Evolutionary conservation across 306 rosid genomes (phyloP).

Genomic region (Acacia confusa): DNA sequence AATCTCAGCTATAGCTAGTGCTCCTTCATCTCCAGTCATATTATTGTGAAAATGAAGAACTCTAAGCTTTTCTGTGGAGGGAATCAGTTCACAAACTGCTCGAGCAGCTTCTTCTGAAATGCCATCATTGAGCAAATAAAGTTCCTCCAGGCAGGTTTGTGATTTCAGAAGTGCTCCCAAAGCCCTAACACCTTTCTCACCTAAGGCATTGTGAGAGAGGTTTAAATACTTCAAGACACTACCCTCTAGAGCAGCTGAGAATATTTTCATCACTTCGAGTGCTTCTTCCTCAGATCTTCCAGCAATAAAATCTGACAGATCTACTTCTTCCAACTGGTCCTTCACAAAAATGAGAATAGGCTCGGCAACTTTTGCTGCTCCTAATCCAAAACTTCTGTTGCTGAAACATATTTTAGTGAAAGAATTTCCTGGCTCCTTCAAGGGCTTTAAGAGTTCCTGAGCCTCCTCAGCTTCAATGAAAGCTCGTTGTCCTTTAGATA

Average conservation of each 20-base stretch:
- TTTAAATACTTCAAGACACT: slow-evolving; percentile 52
- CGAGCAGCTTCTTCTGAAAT: slow-evolving; percentile 73
- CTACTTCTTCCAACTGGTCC: slow-evolving; percentile 69
- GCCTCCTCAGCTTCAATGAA: slow-evolving; percentile 89
- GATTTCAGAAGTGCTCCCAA: slow-evolving; percentile 65
- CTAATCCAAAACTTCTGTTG: slow-evolving; percentile 73
- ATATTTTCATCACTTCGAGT: slow-evolving; percentile 59
- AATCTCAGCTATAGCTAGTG: slow-evolving; percentile 56
- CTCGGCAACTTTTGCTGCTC: slow-evolving; percentile 56
- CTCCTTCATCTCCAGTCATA: slow-evolving; percentile 74
- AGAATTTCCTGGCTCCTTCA: slow-evolving; percentile 67
- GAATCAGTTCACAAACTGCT: slow-evolving; percentile 62
- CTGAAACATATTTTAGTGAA: slow-evolving; percentile 92
- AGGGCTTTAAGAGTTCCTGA: slow-evolving; percentile 63
- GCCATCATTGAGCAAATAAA: slow-evolving; percentile 64
- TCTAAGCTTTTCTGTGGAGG: slow-evolving; percentile 63
- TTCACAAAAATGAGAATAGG: slow-evolving; percentile 58
- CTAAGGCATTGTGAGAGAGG: slow-evolving; percentile 71
- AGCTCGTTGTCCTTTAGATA: slow-evolving; percentile 71
- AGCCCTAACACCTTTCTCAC: slow-evolving; percentile 74
- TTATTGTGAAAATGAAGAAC: slow-evolving; percentile 70
- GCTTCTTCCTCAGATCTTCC: slow-evolving; percentile 71
- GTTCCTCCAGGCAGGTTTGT: slow-evolving; percentile 63
- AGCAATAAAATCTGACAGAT: slow-evolving; percentile 66
- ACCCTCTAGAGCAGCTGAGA: slow-evolving; percentile 63